These are phyloP conservation scores for Mytilinidion resinicola DNA, from an alignment of 495 filamentous ascomycete genomes.

Conservation along the genomic window DNA sequence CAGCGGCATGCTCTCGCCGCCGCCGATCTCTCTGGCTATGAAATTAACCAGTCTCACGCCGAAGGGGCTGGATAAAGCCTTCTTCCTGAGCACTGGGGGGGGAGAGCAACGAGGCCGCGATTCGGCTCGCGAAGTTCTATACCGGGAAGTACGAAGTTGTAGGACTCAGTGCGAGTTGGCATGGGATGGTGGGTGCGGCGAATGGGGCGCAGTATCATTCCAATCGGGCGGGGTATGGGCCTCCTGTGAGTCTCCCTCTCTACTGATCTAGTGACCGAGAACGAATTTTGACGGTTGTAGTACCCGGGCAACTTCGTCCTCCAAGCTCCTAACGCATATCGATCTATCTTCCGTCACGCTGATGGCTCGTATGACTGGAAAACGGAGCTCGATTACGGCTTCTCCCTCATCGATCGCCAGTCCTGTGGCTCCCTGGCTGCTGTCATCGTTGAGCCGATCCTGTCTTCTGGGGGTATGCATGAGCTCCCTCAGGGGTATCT, in stretches of 20 bases:
- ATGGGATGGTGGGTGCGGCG: conserved; percentile 46
- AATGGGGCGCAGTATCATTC: conserved; percentile 43
- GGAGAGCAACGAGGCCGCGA: conserved; percentile 51
- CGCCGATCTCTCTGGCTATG: conserved; percentile 44
- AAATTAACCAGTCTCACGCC: conserved; percentile 43
- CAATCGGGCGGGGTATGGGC: conserved; percentile 42
- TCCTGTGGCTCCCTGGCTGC: conserved; percentile 51
- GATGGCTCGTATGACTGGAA: conserved; percentile 54
- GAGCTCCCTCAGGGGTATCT: conserved; percentile 46
- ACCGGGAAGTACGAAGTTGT: conserved; percentile 55
- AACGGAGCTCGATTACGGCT: conserved; percentile 49
- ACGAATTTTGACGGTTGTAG: neutral
- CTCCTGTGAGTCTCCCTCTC: conserved; percentile 27
- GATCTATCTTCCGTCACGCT: conserved; percentile 44
- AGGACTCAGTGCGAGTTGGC: conserved; percentile 47
- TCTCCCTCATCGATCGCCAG: conserved; percentile 46
- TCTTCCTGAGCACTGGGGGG: conserved; percentile 50
- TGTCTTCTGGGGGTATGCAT: conserved; percentile 45
- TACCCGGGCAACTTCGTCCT: conserved; percentile 42
- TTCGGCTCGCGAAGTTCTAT: conserved; percentile 51
- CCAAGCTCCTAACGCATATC: conserved; percentile 50
- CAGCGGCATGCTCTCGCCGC: conserved; percentile 49
- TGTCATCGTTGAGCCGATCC: conserved; percentile 50
- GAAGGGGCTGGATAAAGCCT: conserved; percentile 44
- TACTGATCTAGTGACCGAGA: neutral